These are phyloP conservation scores for Litchi chinensis DNA, from an alignment of 345 rosid species.

Conservation along the genomic window DNA sequence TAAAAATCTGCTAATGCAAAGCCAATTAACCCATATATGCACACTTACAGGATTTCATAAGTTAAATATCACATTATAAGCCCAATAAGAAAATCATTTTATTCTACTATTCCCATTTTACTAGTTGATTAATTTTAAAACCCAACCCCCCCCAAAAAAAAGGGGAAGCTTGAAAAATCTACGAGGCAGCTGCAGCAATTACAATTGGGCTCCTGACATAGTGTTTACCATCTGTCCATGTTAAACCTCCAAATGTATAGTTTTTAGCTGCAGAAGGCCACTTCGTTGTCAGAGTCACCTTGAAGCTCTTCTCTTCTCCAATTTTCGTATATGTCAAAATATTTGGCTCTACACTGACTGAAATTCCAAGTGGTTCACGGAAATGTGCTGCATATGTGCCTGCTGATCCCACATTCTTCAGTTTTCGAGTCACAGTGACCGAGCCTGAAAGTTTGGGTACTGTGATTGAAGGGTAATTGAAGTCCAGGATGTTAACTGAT, in stretches of 20 bases:
- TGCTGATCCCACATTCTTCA: constrained; percentile 75
- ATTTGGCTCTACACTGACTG: constrained; percentile 49
- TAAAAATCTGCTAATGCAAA: too few species aligned
- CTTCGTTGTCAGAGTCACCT: constrained; percentile 45
- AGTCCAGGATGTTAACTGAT: constrained; percentile 44
- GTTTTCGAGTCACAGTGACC: constrained; percentile 41
- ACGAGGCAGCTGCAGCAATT: constrained; percentile 23
- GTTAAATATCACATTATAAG: too few species aligned
- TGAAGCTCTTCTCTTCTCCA: constrained; percentile 59
- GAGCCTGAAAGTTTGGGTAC: constrained; percentile 35
- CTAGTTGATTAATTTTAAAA: neutral
- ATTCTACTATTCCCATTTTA: neutral
- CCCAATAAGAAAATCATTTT: neutral
- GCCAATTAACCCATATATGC: too few species aligned
- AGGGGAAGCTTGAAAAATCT: neutral
- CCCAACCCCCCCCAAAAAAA: neutral
- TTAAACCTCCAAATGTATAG: constrained; percentile 49
- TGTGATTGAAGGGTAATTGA: constrained; percentile 77
- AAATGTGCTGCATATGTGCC: constrained; percentile 41
- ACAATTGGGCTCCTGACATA: constrained; percentile 68
- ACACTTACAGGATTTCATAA: too few species aligned
- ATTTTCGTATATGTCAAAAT: constrained; percentile 37
- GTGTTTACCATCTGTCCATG: constrained; percentile 59
- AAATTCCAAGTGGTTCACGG: constrained; percentile 49
- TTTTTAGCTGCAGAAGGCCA: constrained; percentile 22